Evolutionary conservation across 192 early-diverging fungal genomes (phyloP).

Genomic region (Geosiphon pyriformis): DNA sequence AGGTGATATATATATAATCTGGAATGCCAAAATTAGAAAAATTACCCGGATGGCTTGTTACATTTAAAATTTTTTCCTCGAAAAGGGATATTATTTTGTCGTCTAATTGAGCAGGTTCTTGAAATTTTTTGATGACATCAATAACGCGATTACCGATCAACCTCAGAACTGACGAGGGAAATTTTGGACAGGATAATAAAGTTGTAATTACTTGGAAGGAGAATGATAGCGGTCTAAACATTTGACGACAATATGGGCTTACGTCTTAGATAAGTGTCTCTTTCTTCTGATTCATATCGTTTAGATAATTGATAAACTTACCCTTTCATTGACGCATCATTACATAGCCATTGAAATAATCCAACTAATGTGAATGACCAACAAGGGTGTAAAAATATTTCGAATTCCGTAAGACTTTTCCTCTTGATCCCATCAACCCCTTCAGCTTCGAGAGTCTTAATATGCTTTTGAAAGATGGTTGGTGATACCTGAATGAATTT

Average conservation of each 20-base stretch:
- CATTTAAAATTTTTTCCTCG: not conserved
- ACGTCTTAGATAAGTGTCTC: too few relatives aligned
- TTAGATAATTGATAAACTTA: constrained; percentile 3
- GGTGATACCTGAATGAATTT: constrained; percentile 13
- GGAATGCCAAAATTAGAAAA: not conserved
- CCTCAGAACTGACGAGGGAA: constrained; percentile 4
- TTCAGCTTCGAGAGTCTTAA: not conserved
- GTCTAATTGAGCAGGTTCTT: not conserved
- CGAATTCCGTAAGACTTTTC: constrained; percentile 5
- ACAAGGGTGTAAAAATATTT: constrained; percentile 12
- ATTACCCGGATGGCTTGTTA: constrained; percentile 8
- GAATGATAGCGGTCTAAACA: not conserved
- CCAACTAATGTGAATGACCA: constrained; percentile 18
- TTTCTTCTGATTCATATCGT: too few relatives aligned
- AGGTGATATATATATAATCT: not conserved
- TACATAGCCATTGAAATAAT: constrained; percentile 20
- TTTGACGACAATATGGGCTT: too few relatives aligned
- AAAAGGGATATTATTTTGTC: not conserved
- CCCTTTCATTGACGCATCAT: constrained; percentile 18
- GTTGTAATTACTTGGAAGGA: not conserved
- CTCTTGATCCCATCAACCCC: not conserved
- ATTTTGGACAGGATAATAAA: not conserved
- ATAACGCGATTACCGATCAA: not conserved
- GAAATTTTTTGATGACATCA: not conserved
- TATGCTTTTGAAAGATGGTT: constrained; percentile 15